Conservation (phyloP, 2,329 filamentous ascomycete species). For the Ampelomyces quisqualis region DNA sequence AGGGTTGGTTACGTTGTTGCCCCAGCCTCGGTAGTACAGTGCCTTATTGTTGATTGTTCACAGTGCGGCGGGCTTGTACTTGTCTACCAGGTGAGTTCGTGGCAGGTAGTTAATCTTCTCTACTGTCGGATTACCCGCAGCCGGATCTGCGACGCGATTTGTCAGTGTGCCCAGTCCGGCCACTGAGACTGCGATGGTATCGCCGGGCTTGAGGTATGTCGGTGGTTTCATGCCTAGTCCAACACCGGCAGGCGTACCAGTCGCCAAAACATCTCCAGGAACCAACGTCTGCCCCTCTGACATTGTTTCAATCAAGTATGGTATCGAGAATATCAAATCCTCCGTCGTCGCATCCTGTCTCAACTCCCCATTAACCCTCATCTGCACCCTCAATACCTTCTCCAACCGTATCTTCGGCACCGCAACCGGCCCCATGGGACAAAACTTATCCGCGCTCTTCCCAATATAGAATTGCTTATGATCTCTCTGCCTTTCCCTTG, state of each 20-base stretch:
- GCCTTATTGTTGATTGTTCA: conserved; percentile 46
- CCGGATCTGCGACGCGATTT: conserved; percentile 49
- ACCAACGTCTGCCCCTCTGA: conserved; percentile 49
- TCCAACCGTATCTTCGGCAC: conserved; percentile 52
- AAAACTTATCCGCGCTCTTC: conserved; percentile 58
- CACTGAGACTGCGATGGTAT: conserved; percentile 26
- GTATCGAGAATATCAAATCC: conserved; percentile 51
- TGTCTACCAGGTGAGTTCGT: conserved; percentile 38
- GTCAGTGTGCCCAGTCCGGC: conserved; percentile 29
- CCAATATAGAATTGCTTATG: conserved; percentile 64
- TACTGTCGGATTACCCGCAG: conserved; percentile 38
- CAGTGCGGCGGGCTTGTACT: conserved; percentile 33
- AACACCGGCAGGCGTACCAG: conserved; percentile 49
- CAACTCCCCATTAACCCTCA: conserved; percentile 50
- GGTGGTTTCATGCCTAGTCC: conserved; percentile 45
- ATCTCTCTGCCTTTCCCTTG: conserved; percentile 28
- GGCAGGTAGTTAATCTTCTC: conserved; percentile 45
- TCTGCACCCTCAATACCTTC: conserved; percentile 46
- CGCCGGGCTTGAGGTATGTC: conserved; percentile 30
- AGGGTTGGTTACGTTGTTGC: conserved; percentile 9
- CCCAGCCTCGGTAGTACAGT: conserved; percentile 44
- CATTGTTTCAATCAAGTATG: conserved; percentile 50
- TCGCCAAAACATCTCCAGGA: conserved; percentile 52
- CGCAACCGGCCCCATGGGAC: conserved; percentile 58
- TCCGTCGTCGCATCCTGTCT: conserved; percentile 52